Conservation (phyloP, 805 yeast genomes). For the Candida wancherniae region DNA sequence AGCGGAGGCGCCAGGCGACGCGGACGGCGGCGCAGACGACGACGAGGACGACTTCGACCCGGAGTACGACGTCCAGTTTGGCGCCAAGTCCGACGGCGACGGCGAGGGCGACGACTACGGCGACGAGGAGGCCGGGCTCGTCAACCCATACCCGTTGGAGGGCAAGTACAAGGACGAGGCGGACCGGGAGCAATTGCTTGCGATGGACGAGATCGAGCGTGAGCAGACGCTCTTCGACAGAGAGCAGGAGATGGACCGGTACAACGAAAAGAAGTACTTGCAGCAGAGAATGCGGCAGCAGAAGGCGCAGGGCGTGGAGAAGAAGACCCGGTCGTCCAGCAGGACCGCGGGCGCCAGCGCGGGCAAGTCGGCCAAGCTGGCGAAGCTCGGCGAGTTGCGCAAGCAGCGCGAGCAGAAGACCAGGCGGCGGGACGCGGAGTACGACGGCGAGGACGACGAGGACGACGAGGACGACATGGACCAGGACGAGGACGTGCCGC, state of each 20-base stretch:
- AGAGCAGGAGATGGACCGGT: constrained; percentile 85
- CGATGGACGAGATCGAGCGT: constrained; percentile 87
- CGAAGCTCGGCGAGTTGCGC: constrained; percentile 66
- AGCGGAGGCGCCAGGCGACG: constrained; percentile 16
- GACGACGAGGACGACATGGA: constrained; percentile 33
- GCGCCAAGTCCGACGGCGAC: constrained; percentile 23
- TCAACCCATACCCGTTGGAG: constrained; percentile 87
- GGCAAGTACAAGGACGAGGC: constrained; percentile 82
- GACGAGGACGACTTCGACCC: constrained; percentile 17
- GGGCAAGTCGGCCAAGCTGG: constrained; percentile 37
- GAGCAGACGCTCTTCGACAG: constrained; percentile 90
- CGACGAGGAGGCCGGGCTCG: constrained; percentile 17
- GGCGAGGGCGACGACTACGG: constrained; percentile 19
- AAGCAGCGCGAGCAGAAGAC: constrained; percentile 68
- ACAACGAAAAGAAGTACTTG: constrained; percentile 75
- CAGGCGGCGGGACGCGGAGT: constrained; percentile 26
- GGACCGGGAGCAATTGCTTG: constrained; percentile 62
- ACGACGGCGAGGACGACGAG: constrained; percentile 22
- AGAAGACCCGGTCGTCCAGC: constrained; percentile 35
- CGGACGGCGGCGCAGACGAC: constrained; percentile 21
- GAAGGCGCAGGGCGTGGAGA: constrained; percentile 22
- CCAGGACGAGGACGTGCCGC: constrained; percentile 26
- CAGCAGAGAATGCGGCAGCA: constrained; percentile 73
- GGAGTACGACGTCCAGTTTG: constrained; percentile 26
- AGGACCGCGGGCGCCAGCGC: constrained; percentile 22